Conservation (phyloP, 306 rosid species). For the Erythrophleum fordii region DNA sequence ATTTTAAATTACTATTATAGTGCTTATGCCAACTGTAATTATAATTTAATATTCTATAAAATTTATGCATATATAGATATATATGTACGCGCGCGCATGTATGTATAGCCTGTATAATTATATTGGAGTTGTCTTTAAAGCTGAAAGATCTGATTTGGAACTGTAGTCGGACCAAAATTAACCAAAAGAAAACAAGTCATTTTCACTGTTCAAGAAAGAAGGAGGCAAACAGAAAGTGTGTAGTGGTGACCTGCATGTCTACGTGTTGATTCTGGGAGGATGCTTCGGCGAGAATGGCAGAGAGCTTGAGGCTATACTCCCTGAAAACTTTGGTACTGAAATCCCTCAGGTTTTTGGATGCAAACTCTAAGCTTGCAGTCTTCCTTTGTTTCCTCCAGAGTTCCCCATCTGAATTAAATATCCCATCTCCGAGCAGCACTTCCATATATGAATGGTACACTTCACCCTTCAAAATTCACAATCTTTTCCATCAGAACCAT, state of each 20-base stretch:
- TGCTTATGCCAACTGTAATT: no score
- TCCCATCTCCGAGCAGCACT: slow-evolving; percentile 94
- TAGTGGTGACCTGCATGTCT: slow-evolving; percentile 79
- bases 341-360: slow-evolving; percentile 89
- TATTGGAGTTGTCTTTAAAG: no score
- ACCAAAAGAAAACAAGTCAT: no score
- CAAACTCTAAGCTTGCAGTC: slow-evolving; percentile 92
- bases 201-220: no score
- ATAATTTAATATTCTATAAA: no score
- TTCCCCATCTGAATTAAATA: slow-evolving; percentile 89
- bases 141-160: no score
- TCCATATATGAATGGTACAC: slow-evolving; percentile 89
- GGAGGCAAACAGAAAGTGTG: neutral
- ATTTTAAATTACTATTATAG: no score
- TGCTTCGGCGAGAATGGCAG: slow-evolving; percentile 57
- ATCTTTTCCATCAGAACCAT: neutral
- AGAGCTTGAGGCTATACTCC: slow-evolving; percentile 71
- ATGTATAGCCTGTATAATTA: no score
- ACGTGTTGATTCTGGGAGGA: slow-evolving; percentile 62
- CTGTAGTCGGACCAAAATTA: no score
- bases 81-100: no score
- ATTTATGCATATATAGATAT: no score
- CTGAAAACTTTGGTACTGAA: slow-evolving; percentile 82
- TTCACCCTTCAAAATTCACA: slow-evolving; percentile 64
- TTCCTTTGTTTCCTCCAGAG: slow-evolving; percentile 90